Base-by-base conservation (phyloP, 2,329 filamentous ascomycete species). In the Zymoseptoria passerinii region DNA sequence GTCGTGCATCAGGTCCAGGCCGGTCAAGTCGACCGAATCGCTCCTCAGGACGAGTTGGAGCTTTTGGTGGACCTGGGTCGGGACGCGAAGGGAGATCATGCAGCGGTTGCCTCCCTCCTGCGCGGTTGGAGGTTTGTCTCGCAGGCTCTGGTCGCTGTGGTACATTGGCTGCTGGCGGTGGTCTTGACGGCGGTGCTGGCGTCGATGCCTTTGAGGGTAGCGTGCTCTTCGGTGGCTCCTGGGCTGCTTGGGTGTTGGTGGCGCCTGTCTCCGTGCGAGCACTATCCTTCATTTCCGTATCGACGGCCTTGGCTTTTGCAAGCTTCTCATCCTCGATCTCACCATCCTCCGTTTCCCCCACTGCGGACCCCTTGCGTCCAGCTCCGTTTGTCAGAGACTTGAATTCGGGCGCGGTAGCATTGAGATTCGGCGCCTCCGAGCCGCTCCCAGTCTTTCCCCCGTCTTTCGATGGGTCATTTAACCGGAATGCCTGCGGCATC, bases 401-500 rank as follows among this genome's bases (percentile, higher is more conserved):
- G 71, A 89, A 90, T 35, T 88, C 82, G 9, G 79, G 70, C 8
- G 86, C 87, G 16, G 77, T 81, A 16, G 86, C 78, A 63, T 72
- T 76, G 35, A 82, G 70, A 55, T 78, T 77, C 3, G 68, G 72
- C 7, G 70, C 67, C 48, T 70, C 68, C 35, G 67, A 63, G 48
- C 66, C 67, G 48, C 62, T 68, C 28, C 62, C 61, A 65, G 65
- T 59, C 52, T 60, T 63, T 20, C 57, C 57, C 10, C 56, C 67
- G 9, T 69, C 67, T 54, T 70, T 71, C 8, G 61, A 53, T 10
- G 58, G 50, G 28, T 70, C 68, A 48, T 63, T 66, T 5, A 71
- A 62, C 53, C 68, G 86, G 60, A 92, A 92, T 49, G 84, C 85
- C 68, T 89, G 86, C 44, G 89, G 85, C 72, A 89, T 81, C 29